phyloP scores from a whole-genome alignment of 2,329 filamentous ascomycete species.

The Cladosporium oxysporum region DNA sequence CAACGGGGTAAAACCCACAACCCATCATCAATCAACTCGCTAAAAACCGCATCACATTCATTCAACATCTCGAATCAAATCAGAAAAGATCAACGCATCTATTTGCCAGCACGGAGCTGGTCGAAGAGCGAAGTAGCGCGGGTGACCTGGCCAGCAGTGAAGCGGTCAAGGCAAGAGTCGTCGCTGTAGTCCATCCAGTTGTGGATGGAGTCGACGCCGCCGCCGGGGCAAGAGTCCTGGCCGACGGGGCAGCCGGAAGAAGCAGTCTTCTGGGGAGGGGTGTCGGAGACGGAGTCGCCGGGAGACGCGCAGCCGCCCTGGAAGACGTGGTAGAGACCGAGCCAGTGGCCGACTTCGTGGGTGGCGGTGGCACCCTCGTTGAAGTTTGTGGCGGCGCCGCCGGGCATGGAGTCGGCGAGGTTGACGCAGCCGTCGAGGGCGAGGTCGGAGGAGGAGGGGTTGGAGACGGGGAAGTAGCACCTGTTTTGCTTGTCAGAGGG shows the following conservation, averaged over 20 bases:
- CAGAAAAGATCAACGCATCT: not conserved
- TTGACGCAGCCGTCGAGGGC: conserved; percentile 56
- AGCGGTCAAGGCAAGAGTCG: conserved; percentile 28
- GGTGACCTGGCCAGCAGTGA: conserved; percentile 25
- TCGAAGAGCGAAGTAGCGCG: conserved; percentile 24
- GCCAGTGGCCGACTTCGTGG: conserved; percentile 49
- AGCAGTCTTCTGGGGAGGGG: conserved; percentile 40
- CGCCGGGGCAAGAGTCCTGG: conserved; percentile 51
- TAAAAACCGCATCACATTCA: not conserved
- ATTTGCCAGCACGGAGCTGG: conserved; percentile 17
- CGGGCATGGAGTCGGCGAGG: conserved; percentile 48
- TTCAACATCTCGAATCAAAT: not conserved
- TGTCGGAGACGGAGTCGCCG: conserved; percentile 48
- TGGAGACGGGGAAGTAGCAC: conserved; percentile 36
- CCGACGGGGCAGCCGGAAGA: conserved; percentile 52
- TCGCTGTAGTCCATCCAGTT: conserved; percentile 55
- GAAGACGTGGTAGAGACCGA: conserved; percentile 48
- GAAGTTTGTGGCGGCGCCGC: conserved; percentile 49
- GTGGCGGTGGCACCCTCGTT: conserved; percentile 46
- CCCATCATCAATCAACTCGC: not conserved
- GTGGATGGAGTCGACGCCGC: conserved; percentile 52
- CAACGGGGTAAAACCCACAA: not conserved
- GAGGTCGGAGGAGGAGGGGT: conserved; percentile 42
- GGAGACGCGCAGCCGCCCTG: conserved; percentile 45
- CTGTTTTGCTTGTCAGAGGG: not conserved